Conservation (phyloP, 2,329 filamentous ascomycete species). For the Parastagonospora avenae region DNA sequence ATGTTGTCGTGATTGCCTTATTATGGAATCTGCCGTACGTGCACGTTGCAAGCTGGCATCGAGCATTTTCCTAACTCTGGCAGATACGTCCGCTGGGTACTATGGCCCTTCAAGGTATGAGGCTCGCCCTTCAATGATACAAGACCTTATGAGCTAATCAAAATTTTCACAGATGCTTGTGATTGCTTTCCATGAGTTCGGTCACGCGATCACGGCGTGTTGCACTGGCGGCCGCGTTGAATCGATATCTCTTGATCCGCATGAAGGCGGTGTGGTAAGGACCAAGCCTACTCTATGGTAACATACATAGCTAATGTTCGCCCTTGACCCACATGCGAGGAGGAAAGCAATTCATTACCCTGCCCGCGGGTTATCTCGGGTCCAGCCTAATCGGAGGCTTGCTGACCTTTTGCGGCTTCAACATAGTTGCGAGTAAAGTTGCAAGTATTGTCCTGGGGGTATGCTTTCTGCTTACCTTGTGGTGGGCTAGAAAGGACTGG, state of each 20-base stretch:
- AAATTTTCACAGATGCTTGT: constrained; percentile 55
- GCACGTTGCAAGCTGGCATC: too few species aligned
- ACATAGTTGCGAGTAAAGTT: constrained; percentile 81
- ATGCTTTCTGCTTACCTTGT: constrained; percentile 78
- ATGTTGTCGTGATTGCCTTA: constrained; percentile 74
- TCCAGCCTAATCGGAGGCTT: constrained; percentile 77
- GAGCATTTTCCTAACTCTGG: too few species aligned
- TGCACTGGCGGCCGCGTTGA: constrained; percentile 76
- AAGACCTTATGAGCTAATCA: background rate
- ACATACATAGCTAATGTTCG: too few species aligned
- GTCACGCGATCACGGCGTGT: constrained; percentile 74
- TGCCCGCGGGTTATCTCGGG: constrained; percentile 79
- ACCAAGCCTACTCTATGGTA: too few species aligned
- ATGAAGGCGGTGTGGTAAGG: constrained; percentile 69
- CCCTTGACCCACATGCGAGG: constrained; percentile 71
- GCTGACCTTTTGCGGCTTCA: constrained; percentile 78
- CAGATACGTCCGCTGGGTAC: constrained; percentile 62
- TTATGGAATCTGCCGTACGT: constrained; percentile 78
- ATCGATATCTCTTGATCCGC: constrained; percentile 74
- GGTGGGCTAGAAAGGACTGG: constrained; percentile 83
- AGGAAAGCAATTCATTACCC: constrained; percentile 70
- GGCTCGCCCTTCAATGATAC: background rate
- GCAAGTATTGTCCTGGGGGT: constrained; percentile 74
- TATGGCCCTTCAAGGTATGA: constrained; percentile 80
- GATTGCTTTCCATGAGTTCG: constrained; percentile 81